Conservation (phyloP, 1,284 basidiomycete genomes). For the Trametes sp. region DNA sequence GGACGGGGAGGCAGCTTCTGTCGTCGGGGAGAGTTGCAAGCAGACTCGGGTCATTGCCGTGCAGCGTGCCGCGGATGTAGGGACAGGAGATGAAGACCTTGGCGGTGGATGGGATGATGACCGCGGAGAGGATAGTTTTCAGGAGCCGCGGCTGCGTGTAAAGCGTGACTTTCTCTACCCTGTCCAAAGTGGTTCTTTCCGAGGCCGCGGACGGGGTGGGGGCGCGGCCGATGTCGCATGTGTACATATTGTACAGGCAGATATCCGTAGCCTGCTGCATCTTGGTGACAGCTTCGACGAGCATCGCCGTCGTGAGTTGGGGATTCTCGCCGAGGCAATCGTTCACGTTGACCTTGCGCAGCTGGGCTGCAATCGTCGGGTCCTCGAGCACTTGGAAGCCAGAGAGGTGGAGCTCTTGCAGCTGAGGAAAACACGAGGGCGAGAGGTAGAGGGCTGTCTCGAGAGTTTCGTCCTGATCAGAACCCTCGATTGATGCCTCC, state of each 20-base stretch:
- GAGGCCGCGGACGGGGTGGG: neutral
- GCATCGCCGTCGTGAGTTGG: neutral
- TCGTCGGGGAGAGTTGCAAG: neutral
- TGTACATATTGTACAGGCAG: neutral
- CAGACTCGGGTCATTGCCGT: neutral
- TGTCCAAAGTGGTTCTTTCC: neutral
- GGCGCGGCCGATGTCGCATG: neutral
- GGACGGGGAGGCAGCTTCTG: neutral
- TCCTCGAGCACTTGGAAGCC: neutral
- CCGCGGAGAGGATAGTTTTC: neutral
- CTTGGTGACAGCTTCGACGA: neutral
- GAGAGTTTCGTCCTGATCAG: neutral
- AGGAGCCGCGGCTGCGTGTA: neutral
- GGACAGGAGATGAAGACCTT: neutral
- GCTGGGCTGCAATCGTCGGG: neutral
- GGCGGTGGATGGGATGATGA: neutral
- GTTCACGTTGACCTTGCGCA: neutral
- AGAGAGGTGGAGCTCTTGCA: neutral
- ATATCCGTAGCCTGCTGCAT: neutral
- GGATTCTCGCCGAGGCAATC: neutral
- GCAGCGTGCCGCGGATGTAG: neutral
- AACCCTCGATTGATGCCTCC: neutral
- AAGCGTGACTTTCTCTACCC: neutral
- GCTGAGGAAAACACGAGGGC: neutral
- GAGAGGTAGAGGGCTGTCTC: neutral